phyloP scores from a whole-genome alignment of 1,284 basidiomycete genomes.

The Schizophyllum amplum region DNA sequence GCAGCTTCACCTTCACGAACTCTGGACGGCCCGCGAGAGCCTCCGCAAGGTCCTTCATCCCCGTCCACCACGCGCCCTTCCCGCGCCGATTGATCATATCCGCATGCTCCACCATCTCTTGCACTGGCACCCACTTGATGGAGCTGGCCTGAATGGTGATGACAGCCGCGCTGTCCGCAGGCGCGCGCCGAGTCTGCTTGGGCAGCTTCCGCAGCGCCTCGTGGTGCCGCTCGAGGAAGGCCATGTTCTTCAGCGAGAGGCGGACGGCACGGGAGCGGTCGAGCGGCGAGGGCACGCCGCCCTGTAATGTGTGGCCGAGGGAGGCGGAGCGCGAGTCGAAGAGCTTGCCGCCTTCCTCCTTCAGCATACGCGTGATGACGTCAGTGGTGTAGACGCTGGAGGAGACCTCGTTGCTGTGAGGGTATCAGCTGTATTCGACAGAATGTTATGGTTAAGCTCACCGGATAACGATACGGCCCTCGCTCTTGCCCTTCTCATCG shows the following conservation, averaged over 20 bases:
- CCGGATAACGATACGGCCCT: constrained; percentile 91
- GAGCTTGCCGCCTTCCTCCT: constrained; percentile 85
- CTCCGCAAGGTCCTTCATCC: constrained; percentile 65
- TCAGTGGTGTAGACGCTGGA: constrained; percentile 90
- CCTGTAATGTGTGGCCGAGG: constrained; percentile 94
- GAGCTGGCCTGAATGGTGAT: constrained; percentile 84
- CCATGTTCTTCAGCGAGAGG: constrained; percentile 87
- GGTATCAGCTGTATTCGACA: constrained; percentile 1
- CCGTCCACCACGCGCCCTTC: constrained; percentile 77
- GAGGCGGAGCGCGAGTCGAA: constrained; percentile 94
- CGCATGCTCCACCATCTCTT: constrained; percentile 78
- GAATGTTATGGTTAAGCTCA: constrained; percentile 18
- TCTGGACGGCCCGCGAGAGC: constrained; percentile 57
- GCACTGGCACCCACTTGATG: constrained; percentile 77
- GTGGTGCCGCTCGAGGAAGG: constrained; percentile 86
- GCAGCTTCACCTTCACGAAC: constrained; percentile 29
- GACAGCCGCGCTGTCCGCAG: constrained; percentile 71
- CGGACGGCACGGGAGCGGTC: constrained; percentile 91
- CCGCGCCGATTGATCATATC: constrained; percentile 90
- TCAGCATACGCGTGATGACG: constrained; percentile 88
- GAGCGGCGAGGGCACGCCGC: constrained; percentile 88
- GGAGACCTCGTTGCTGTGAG: constrained; percentile 72
- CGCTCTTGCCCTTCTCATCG: constrained; percentile 84
- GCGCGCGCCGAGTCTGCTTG: constrained; percentile 41
- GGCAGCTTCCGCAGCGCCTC: constrained; percentile 37